Evolutionary conservation across 768 basidiomycete species (phyloP), one percentile per base, ranked within the genome.

Genomic region (Leccinum subgranulosum): DNA sequence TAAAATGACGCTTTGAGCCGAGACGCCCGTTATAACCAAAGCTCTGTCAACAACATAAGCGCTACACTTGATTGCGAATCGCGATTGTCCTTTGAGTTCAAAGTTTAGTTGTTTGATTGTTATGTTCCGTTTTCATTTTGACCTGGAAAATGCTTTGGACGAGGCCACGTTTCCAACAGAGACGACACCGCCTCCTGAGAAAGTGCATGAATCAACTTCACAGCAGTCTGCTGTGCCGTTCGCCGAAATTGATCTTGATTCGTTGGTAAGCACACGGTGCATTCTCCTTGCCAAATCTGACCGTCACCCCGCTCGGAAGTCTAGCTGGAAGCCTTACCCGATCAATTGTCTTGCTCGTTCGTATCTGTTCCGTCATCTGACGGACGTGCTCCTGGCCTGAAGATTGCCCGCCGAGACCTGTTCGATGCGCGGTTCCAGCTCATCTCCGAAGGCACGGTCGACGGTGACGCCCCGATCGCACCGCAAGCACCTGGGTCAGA

Each of bases 341-440:
- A 81, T 2, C 72, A 81, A 11, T 84, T 98, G 60, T 93, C 92
- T 0, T 94, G 88, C 69, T 93, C 95, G 0, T 86, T 90, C 3
- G 63, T 94, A 14, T 65, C 71, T 3, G 72, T 89, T 4, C 81
- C 84, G 2, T 72, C 82, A 5, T 61, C 72, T 1, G 73, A 72
- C 21, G 72, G 67, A 14, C 55, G 66, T 15, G 5, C 4, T 31
- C 49, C 56, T 3, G 65, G 57, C 17, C 57, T 80, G 2, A 62
- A 63, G 12, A 75, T 98, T 27, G 75, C 84, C 4, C 85, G 94
- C 14, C 81, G 96, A 57, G 96, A 98, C 73, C 77, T 98, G 6
- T 98, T 93, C 66, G 96, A 99, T 72, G 95, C 91, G 1, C 84
- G 94, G n/a, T 97, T 96, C 71, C 95, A 98, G 69, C 75, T 97